Percentiles rank a stretch among this genome's conserved stretches.
phyloP scores from a whole-genome alignment of 371 early-diverging fungal species.

The Mortierella sp. region DNA sequence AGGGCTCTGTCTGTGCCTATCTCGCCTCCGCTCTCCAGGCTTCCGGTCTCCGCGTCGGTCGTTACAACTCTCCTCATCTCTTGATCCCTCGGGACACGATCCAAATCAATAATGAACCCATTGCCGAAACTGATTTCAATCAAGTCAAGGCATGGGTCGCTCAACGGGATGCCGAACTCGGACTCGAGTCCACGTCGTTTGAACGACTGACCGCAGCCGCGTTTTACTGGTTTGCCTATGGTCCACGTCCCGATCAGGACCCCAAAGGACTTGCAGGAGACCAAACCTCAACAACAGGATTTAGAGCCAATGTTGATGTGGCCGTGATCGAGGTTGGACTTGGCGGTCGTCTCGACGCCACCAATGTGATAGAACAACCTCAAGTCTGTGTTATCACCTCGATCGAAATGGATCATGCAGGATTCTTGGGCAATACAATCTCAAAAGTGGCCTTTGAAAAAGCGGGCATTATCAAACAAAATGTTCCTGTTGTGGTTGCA shows the following conservation, averaged over 20 bases:
- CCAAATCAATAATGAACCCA: constrained; percentile 84
- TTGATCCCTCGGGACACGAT: constrained; percentile 91
- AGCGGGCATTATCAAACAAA: constrained; percentile 87
- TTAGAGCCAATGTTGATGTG: constrained; percentile 67
- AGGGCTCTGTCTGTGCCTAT: constrained; percentile 83
- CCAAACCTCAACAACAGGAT: background rate
- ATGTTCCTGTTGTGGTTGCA: constrained; percentile 62
- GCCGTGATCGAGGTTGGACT: constrained; percentile 87
- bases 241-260: background rate
- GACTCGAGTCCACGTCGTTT: constrained; percentile 83
- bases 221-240: constrained; percentile 49
- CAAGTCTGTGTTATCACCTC: constrained; percentile 81
- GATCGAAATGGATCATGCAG: constrained; percentile 84
- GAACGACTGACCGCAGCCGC: constrained; percentile 87
- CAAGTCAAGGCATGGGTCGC: constrained; percentile 49
- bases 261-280: background rate
- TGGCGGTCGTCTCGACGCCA: constrained; percentile 88
- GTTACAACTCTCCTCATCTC: constrained; percentile 95
- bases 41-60: constrained; percentile 68
- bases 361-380: constrained; percentile 78
- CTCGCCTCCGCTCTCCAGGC: constrained; percentile 69
- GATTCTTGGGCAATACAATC: constrained; percentile 78
- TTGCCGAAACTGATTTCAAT: constrained; percentile 76
- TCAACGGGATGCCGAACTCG: constrained; percentile 46
- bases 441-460: constrained; percentile 93